Base-by-base conservation (phyloP, 2,329 filamentous ascomycete genomes). In the Colletotrichum sp. region DNA sequence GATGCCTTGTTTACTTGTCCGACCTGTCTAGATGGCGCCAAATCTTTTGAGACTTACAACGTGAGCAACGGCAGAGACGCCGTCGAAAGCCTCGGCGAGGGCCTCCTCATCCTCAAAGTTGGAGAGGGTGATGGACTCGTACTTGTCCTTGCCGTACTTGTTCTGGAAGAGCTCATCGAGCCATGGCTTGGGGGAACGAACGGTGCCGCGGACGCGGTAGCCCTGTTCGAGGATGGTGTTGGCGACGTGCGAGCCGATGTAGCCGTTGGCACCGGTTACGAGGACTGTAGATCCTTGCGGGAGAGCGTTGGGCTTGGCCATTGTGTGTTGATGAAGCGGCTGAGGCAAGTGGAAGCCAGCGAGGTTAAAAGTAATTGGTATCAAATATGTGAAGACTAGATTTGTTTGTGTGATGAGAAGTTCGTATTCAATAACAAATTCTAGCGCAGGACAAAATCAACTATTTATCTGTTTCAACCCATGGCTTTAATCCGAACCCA, bases 151-250 rank as follows among this genome's bases (percentile, higher is more conserved):
- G 1, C 81, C 83, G 70, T 82, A 81, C 24, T 80, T 78, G 31
- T 80, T 76, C 8, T 81, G 80, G 27, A 82, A 82, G 0, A 78
- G 64, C 3, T 78, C 72, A 3, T 63, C 73, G 15, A 83, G 61
- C 81, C 83, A 85, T 0, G 79, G 66, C 29, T 77, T 80, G 69
- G 83, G n/a, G 54, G 71, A 62, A 4, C 86, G 85, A 12, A 84
- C 83, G 3, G 85, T 86, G 2, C 86, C 87, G n/a, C 86, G 84
- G 24, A 89, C 86, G 5, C 80, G 81, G 73, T 84, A 87, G 15
- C 86, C 86, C 0, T 77, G 77, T 2, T 76, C 65, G 0, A 87
- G 81, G 15, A 86, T 76, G 54, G 84, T 79, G 54, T 84, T 80
- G 5, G 80, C 82, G 13, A 85, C 79, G 15, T 87, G 81, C 2